Evolutionary conservation across 2,329 filamentous ascomycete genomes (phyloP).

Genomic region (Neofusicoccum ribis): DNA sequence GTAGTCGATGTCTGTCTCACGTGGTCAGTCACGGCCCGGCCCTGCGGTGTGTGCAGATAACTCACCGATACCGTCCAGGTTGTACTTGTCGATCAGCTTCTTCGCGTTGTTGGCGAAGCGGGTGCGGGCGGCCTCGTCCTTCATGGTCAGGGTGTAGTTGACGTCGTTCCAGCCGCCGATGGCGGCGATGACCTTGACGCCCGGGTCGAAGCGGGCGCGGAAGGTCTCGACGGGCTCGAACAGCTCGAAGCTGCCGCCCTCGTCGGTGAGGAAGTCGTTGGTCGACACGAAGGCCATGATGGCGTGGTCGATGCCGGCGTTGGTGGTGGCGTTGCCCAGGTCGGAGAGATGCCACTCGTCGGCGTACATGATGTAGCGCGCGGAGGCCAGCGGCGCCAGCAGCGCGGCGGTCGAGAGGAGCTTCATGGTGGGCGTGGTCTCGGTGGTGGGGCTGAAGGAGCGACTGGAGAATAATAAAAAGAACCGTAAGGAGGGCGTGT

Average conservation of each 20-base stretch:
- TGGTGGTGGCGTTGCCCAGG: constrained; percentile 17
- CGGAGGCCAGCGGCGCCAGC: constrained; percentile 3
- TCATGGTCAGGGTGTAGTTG: constrained; percentile 4
- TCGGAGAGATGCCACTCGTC: constrained; percentile 10
- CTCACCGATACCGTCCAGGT: constrained; percentile 65
- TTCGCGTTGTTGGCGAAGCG: constrained; percentile 65
- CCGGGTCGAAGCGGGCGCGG: constrained; percentile 53
- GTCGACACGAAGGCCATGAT: constrained; percentile 41
- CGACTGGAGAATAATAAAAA: not conserved
- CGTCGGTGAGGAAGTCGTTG: constrained; percentile 32
- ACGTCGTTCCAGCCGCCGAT: constrained; percentile 76
- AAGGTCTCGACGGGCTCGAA: constrained; percentile 56
- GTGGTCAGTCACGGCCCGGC: not conserved
- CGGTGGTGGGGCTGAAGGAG: not conserved
- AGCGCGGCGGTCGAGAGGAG: not conserved
- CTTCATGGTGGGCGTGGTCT: not conserved
- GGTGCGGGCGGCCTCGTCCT: constrained; percentile 48
- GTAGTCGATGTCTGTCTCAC: constrained; percentile 63
- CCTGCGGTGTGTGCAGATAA: not conserved
- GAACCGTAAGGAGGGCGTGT: not conserved
- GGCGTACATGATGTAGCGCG: constrained; percentile 19
- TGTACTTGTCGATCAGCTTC: constrained; percentile 60
- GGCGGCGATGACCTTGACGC: constrained; percentile 67
- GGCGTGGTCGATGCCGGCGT: constrained; percentile 38
- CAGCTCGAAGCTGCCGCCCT: constrained; percentile 48